Conservation (phyloP, 1,139 yeast species). For the Hemisphaericaspora xylanilytica region DNA sequence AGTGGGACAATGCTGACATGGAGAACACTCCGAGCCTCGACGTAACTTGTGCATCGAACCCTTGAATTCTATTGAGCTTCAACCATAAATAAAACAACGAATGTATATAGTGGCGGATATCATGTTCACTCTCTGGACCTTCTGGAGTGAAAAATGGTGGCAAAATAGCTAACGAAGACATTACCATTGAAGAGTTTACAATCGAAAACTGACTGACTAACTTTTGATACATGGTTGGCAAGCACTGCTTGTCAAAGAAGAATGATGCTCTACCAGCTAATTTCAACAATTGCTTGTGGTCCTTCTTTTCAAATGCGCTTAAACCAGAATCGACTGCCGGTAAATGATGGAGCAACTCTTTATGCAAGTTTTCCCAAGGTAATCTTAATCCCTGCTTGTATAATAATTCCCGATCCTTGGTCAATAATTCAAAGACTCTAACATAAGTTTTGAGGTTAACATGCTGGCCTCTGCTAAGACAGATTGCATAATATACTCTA, state of each 20-base stretch:
- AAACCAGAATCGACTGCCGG: slow-evolving; percentile 30
- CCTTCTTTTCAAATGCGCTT: slow-evolving; percentile 40
- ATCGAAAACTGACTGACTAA: slow-evolving; percentile 53
- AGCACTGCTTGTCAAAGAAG: slow-evolving; percentile 39
- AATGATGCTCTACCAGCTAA: slow-evolving; percentile 49
- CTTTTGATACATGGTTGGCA: slow-evolving; percentile 36
- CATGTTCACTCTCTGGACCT: slow-evolving; percentile 28
- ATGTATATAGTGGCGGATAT: slow-evolving; percentile 57
- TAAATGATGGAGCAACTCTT: slow-evolving; percentile 35
- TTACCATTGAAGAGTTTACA: slow-evolving; percentile 55
- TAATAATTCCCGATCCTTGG: slow-evolving; percentile 47
- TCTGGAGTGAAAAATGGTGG: slow-evolving; percentile 39
- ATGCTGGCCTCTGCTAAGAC: slow-evolving; percentile 74
- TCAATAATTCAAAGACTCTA: slow-evolving; percentile 60
- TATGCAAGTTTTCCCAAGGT: slow-evolving; percentile 53
- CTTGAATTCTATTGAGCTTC: slow-evolving; percentile 53
- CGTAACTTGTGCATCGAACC: slow-evolving; percentile 65
- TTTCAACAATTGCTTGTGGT: slow-evolving; percentile 40
- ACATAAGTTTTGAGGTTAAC: slow-evolving; percentile 61
- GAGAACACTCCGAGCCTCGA: slow-evolving; percentile 66
- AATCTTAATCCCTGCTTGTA: slow-evolving; percentile 39
- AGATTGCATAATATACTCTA: slow-evolving; percentile 68
- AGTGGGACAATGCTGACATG: slow-evolving; percentile 41
- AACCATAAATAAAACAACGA: slow-evolving; percentile 76
- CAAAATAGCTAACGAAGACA: slow-evolving; percentile 55